Evolutionary conservation across 352 stramenopile genomes (phyloP).

Genomic region (Phytophthora rubi): DNA sequence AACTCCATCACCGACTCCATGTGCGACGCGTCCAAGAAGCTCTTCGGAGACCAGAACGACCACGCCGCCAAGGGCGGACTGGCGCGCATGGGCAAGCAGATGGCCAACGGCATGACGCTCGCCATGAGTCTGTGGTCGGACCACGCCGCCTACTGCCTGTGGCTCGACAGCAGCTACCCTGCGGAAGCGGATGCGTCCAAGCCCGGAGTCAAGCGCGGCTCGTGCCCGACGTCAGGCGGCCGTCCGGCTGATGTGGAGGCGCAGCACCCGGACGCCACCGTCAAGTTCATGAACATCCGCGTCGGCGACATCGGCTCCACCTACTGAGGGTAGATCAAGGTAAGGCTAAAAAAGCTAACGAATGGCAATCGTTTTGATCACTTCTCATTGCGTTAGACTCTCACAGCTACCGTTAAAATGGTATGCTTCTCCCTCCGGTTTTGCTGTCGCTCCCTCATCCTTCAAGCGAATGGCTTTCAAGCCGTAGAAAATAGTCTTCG

Average conservation of each 20-base stretch:
- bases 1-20: conserved; percentile 59
- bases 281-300: conserved; percentile 80
- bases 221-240: conserved; percentile 60
- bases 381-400: background rate
- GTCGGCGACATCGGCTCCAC: conserved; percentile 72
- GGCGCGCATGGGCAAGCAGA: conserved; percentile 60
- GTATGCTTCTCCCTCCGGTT: conserved; percentile 2
- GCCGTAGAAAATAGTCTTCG: no score
- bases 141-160: conserved; percentile 67
- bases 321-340: conserved; percentile 11
- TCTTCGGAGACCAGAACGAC: conserved; percentile 60
- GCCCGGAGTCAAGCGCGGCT: conserved; percentile 59
- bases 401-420: conserved; percentile 9
- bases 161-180: conserved; percentile 76
- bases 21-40: conserved; percentile 53
- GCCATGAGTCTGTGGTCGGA: conserved; percentile 81
- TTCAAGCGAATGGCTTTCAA: background rate
- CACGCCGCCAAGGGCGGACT: conserved; percentile 59
- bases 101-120: conserved; percentile 67
- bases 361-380: no score
- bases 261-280: conserved; percentile 58
- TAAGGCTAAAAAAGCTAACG: no score
- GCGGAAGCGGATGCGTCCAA: conserved; percentile 37
- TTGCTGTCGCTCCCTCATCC: background rate
- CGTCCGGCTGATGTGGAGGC: conserved; percentile 53